These are phyloP conservation scores for Vitis riparia DNA, from an alignment of 164 flowering plant genomes.

Conservation along the genomic window DNA sequence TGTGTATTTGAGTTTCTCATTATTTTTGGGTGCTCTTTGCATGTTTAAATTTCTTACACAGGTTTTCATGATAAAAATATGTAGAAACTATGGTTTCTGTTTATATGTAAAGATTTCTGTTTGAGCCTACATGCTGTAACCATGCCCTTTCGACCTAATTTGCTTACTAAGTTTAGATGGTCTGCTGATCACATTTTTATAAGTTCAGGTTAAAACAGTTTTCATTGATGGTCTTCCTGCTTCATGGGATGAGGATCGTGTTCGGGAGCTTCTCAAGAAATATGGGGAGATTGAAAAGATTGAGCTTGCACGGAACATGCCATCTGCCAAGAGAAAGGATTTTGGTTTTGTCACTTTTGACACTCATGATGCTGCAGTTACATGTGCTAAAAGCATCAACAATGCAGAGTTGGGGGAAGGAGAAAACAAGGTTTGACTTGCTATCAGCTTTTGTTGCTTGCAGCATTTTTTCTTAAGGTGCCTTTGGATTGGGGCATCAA, in stretches of 20 bases:
- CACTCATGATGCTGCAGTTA: constrained; percentile 87
- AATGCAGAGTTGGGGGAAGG: constrained; percentile 94
- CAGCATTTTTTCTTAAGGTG: not conserved
- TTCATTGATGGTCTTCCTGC: constrained; percentile 89
- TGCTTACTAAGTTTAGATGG: not conserved
- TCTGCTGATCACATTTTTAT: not conserved
- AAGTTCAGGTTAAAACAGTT: constrained; percentile 80
- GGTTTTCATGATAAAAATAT: too few relatives aligned
- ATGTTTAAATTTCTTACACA: not conserved
- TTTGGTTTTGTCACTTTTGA: constrained; percentile 94
- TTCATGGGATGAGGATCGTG: constrained; percentile 96
- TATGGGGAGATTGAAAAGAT: constrained; percentile 85
- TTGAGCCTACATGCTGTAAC: not conserved
- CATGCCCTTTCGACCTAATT: not conserved
- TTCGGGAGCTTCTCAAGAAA: constrained; percentile 63
- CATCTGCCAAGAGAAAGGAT: constrained; percentile 93
- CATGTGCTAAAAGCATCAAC: constrained; percentile 87
- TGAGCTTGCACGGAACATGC: constrained; percentile 97
- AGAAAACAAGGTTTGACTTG: constrained; percentile 63
- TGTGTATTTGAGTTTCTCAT: too few relatives aligned
- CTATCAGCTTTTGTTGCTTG: not conserved
- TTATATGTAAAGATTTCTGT: too few relatives aligned
- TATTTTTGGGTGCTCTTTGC: too few relatives aligned
- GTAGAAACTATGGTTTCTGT: too few relatives aligned
- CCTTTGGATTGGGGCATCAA: not conserved